Evolutionary conservation across 2,329 filamentous ascomycete genomes (phyloP).

Genomic region (Penicillium janthinellum): DNA sequence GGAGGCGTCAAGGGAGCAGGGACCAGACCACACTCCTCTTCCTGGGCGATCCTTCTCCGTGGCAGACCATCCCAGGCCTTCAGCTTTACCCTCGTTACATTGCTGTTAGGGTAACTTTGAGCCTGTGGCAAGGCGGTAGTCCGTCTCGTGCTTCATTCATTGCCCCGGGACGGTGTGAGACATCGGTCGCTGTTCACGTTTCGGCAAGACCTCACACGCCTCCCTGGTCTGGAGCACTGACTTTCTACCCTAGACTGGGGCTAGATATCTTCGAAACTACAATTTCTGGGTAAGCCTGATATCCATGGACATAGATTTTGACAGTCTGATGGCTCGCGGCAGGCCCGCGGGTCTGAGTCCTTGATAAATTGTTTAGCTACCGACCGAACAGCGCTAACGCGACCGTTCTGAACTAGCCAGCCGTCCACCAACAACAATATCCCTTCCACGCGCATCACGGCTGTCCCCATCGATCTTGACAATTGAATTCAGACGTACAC

Average conservation of each 20-base stretch:
- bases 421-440: constrained; percentile 21
- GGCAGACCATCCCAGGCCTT: constrained; percentile 29
- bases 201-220: constrained; percentile 34
- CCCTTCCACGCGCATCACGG: constrained; percentile 9
- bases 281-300: constrained; percentile 15
- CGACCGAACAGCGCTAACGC: constrained; percentile 35
- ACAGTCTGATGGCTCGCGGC: constrained; percentile 2
- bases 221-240: constrained; percentile 32
- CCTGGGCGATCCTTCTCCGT: constrained; percentile 27
- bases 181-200: constrained; percentile 33
- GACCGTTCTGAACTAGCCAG: constrained; percentile 31
- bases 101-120: constrained; percentile 29
- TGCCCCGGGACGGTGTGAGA: constrained; percentile 29
- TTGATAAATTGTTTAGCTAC: constrained; percentile 22
- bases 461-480: not conserved
- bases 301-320: not conserved
- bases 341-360: constrained; percentile 2
- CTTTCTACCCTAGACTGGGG: constrained; percentile 18
- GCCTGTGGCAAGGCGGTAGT: constrained; percentile 35
- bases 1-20: constrained; percentile 27
- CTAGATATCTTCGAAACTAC: constrained; percentile 12
- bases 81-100: constrained; percentile 20
- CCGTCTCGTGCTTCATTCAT: constrained; percentile 32
- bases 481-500: not conserved
- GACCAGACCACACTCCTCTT: constrained; percentile 25